phyloP scores from a whole-genome alignment of 164 flowering plant genomes.

The Vitis rotundifolia region DNA sequence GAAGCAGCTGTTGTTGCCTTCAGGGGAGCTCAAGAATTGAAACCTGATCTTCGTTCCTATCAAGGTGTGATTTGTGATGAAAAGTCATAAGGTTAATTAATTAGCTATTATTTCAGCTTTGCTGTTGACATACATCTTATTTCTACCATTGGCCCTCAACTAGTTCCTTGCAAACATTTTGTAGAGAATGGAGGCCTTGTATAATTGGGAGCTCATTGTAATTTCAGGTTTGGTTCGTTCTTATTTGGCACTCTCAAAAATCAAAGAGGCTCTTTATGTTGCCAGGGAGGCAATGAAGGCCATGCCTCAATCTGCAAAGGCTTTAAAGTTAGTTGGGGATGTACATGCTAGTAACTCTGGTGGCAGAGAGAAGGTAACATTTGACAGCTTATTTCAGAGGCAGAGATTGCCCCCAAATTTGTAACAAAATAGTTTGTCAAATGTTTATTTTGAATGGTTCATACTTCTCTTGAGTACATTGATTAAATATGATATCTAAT shows the following conservation, averaged over 20 bases:
- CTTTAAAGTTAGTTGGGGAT: conserved; percentile 93
- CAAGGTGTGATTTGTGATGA: conserved; percentile 58
- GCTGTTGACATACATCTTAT: background rate
- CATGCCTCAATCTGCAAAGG: conserved; percentile 97
- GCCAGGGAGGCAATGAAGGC: conserved; percentile 96
- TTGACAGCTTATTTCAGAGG: background rate
- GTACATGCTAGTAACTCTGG: conserved; percentile 84
- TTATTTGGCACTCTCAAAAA: conserved; percentile 76
- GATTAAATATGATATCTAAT: too few relatives aligned
- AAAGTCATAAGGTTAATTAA: background rate
- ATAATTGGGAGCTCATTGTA: conserved; percentile 7
- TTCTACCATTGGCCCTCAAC: background rate
- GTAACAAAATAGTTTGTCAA: background rate
- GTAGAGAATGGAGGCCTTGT: background rate
- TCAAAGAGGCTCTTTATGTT: conserved; percentile 84
- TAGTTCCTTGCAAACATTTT: background rate
- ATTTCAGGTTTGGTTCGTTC: conserved; percentile 86
- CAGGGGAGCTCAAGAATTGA: conserved; percentile 86
- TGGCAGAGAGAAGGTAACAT: conserved; percentile 87
- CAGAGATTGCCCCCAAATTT: background rate
- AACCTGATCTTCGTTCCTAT: conserved; percentile 96
- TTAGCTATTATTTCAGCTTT: background rate
- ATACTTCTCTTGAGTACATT: background rate
- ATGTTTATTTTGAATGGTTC: background rate
- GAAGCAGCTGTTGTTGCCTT: conserved; percentile 87